Base-by-base conservation (phyloP, 2,329 filamentous ascomycete genomes). In the Colletotrichum tanaceti region DNA sequence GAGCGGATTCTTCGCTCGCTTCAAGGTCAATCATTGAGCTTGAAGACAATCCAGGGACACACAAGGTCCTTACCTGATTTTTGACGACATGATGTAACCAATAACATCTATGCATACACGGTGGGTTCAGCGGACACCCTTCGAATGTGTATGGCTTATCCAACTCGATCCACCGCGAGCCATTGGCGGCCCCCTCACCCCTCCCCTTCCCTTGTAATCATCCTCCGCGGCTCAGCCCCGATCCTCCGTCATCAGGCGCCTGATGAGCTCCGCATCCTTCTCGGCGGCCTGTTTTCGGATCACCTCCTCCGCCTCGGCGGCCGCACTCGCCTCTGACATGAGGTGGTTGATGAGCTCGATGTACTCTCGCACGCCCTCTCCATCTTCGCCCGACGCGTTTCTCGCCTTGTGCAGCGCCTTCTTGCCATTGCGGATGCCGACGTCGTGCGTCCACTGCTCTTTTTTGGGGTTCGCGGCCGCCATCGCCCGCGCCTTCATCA, bases 281-380 rank as follows among this genome's bases (percentile, higher is more conserved):
- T 82, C 77, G 3, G 78, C 80, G 18, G 84, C 74, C 71, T 87
- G 81, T 68, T 81, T 79, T 70, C 83, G 79, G 49, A 86, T 74
- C 6, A 81, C 50, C 7, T 77, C 77, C 7, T 82, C 77, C 4
- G 73, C 70, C 10, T 72, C 72, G 9, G 72, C 71, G 24, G 72
- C 74, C 43, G 77, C 75, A 16, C 73, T 73, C 50, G 78, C 77
- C 63, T 74, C 75, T 61, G 77, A 77, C 24, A 89, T 78, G 41
- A 89, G 76, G 64, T 84, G 80, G 55, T 85, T 73, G 20, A 90
- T 82, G 24, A 90, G 78, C 70, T 87, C 86, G 54, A 84, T 85
- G 73, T 89, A 91, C 76, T 90, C 89, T 60, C 85, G 80, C 38
- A 91, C 80, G 5, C 82, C 88, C 72, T 90, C 87, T 38, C 87